Conservation (phyloP, 1,139 yeast genomes). For the Schizosaccharomyces versatilis region DNA sequence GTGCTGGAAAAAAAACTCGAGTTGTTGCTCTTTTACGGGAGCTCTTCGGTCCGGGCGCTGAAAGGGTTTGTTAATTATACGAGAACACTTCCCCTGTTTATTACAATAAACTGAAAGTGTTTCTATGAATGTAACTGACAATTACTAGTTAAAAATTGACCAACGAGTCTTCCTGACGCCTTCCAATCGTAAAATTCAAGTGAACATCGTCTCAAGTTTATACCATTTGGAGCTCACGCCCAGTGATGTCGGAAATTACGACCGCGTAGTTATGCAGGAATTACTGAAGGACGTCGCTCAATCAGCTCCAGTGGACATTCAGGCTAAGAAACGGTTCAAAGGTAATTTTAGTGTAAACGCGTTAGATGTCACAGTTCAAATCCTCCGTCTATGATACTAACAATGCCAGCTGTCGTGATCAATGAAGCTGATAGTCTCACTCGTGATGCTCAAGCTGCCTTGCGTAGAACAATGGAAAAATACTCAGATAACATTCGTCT, state of each 20-base stretch:
- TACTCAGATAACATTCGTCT: slow-evolving; percentile 72
- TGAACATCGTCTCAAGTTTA: slow-evolving; percentile 74
- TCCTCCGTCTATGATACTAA: background rate
- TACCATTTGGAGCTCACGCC: slow-evolving; percentile 91
- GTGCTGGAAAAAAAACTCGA: slow-evolving; percentile 91
- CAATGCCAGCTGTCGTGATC: slow-evolving; percentile 42
- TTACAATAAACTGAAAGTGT: background rate
- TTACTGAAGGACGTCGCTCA: slow-evolving; percentile 83
- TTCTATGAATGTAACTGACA: background rate
- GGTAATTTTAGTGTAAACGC: slow-evolving; percentile 4
- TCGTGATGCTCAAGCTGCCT: slow-evolving; percentile 92
- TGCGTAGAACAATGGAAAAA: slow-evolving; percentile 94
- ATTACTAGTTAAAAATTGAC: slow-evolving; percentile 45
- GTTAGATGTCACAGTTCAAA: background rate
- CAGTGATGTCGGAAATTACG: slow-evolving; percentile 87
- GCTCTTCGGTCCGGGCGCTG: slow-evolving; percentile 63
- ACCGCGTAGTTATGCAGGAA: slow-evolving; percentile 84
- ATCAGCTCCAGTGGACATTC: slow-evolving; percentile 72
- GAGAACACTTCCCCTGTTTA: background rate
- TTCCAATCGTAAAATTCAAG: slow-evolving; percentile 55
- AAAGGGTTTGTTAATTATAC: slow-evolving; percentile 22
- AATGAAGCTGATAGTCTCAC: slow-evolving; percentile 86
- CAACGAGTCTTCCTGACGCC: slow-evolving; percentile 61
- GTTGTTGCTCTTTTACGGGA: slow-evolving; percentile 61
- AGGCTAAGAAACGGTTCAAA: slow-evolving; percentile 57